Evolutionary conservation across 176 grass and related monocot species (phyloP).

Genomic region (Aegilops bicornis): DNA sequence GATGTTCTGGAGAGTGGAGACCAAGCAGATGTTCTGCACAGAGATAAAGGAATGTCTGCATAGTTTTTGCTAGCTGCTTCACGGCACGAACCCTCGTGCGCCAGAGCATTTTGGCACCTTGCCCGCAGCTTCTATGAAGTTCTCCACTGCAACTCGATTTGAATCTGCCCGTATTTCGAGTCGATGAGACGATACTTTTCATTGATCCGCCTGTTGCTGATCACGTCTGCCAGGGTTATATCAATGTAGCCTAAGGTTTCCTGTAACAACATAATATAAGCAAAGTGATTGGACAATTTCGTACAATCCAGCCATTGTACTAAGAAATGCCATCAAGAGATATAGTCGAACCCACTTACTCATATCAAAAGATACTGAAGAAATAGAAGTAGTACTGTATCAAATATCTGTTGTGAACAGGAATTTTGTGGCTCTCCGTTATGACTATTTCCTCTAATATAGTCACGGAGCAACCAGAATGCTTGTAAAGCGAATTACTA

Average conservation of each 20-base stretch:
- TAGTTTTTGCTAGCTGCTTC: conserved; percentile 9
- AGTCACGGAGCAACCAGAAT: background rate
- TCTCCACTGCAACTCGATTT: conserved; percentile 89
- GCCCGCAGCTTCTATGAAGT: conserved; percentile 51
- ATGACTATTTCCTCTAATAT: background rate
- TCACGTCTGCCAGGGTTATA: conserved; percentile 63
- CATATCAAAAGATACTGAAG: background rate
- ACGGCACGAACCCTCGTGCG: conserved; percentile 2
- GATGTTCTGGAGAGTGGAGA: conserved; percentile 2
- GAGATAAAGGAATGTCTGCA: conserved; percentile 29
- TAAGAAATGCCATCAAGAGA: background rate
- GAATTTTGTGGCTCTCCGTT: background rate
- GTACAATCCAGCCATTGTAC: background rate
- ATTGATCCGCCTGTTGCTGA: conserved; percentile 78
- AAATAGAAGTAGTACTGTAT: background rate
- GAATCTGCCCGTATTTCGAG: conserved; percentile 82
- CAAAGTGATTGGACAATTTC: conserved; percentile 7
- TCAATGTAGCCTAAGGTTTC: conserved; percentile 78
- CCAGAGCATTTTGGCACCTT: background rate
- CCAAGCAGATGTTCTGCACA: background rate
- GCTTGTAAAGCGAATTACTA: background rate
- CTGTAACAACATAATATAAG: conserved; percentile 36
- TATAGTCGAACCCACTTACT: background rate
- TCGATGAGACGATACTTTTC: conserved; percentile 74
- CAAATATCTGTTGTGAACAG: background rate